Evolutionary conservation across 352 stramenopile genomes (phyloP), one percentile per base, ranked within the genome.

Genomic region (Pythium dissotocum): DNA sequence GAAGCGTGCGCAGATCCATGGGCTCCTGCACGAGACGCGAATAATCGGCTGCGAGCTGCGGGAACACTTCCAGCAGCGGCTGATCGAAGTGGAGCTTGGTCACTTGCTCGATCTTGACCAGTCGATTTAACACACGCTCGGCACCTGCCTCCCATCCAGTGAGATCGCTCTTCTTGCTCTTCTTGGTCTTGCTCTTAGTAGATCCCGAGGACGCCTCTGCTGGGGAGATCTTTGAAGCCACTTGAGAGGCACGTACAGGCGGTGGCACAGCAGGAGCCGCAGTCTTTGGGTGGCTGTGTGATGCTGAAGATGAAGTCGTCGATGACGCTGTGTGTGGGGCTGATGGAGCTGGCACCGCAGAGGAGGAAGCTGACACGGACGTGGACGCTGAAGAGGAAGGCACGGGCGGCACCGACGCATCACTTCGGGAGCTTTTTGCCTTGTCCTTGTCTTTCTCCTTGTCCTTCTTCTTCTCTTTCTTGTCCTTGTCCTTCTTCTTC

Each of bases 21-120:
- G 88, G 86, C 61, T 95, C 85, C 8, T 65, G 38, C n/a, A 95
- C 86, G 18, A 94, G 59, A 4, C 71, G 76, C 24, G 55, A 69
- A 65, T 95, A 95, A 58, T 93, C 83, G 4, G 61, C 59, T n/a
- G 71, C 60, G 8, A 93, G 72, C 28, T 95, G 82, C 6, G 88
- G 88, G 54, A 94, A 91, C 18, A 93, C 75, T 52, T 93, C 80
- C 6, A 92, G 54, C 28, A 95, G 48, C 2, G 88, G 88, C 44
- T 87, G 69, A 61, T 94, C 82, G 48, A 95, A 94, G 56, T 95
- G 87, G 1, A 94, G 77, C 69, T 93, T 92, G 1, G 70, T 40
- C 18, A 95, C 85, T 55, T 91, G 82, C 56, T 95, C 88, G 57
- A 94, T 90, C 69, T 93, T 93, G 24, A 63, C 26, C 30, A 95